Evolutionary conservation across 2,329 filamentous ascomycete species (phyloP).

Genomic region (Colletotrichum musicola): DNA sequence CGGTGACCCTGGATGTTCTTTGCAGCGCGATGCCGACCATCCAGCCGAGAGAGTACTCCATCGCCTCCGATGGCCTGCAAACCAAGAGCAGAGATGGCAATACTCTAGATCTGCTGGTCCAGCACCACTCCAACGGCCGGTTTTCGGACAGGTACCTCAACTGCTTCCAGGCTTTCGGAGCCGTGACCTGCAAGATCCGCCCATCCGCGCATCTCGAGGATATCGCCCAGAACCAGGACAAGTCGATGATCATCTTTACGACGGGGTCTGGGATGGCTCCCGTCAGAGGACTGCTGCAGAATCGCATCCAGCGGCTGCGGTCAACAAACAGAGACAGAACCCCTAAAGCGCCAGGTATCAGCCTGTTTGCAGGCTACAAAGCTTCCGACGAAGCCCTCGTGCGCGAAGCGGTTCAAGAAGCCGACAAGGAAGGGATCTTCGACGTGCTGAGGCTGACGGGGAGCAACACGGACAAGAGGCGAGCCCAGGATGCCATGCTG

Average conservation of each 20-base stretch:
- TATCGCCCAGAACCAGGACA: constrained; percentile 20
- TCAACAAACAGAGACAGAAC: background rate
- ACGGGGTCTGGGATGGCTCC: constrained; percentile 37
- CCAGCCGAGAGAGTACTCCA: constrained; percentile 34
- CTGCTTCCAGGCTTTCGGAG: constrained; percentile 25
- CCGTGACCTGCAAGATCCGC: constrained; percentile 35
- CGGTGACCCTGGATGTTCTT: constrained; percentile 14
- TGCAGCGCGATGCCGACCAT: constrained; percentile 30
- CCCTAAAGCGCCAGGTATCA: constrained; percentile 12
- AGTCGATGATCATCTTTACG: constrained; percentile 34
- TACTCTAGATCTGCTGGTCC: constrained; percentile 28
- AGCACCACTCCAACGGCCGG: constrained; percentile 21
- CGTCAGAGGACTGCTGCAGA: constrained; percentile 30
- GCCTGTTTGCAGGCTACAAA: constrained; percentile 38
- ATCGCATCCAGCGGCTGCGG: constrained; percentile 3
- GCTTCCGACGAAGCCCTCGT: constrained; percentile 27
- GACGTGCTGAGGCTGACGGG: constrained; percentile 19
- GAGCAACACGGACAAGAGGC: constrained; percentile 31
- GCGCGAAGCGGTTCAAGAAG: constrained; percentile 33
- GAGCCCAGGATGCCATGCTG: constrained; percentile 36
- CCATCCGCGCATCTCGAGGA: constrained; percentile 20
- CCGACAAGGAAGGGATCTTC: constrained; percentile 25
- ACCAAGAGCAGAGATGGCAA: constrained; percentile 15
- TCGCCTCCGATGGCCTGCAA: constrained; percentile 25
- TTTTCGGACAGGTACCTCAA: constrained; percentile 33